Base-by-base conservation (phyloP, 1,139 yeast genomes). In the Protomyces arabidopsidicola region DNA sequence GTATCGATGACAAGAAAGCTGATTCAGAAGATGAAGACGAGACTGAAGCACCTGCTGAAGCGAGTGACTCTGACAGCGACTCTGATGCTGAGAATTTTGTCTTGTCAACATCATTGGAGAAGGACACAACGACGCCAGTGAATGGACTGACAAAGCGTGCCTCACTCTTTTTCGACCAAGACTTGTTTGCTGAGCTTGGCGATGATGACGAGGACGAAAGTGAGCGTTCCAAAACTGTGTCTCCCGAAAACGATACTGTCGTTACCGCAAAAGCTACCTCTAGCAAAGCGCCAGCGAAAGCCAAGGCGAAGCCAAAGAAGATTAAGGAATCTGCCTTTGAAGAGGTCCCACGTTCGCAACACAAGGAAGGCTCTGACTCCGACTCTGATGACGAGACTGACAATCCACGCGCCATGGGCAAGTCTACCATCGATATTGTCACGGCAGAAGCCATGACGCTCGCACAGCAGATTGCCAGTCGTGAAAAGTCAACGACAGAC, bases 371-470 rank as follows among this genome's bases (percentile, higher is more conserved):
- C 3, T 60, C 64, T 4, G 72, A 70, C 27, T 66, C 67, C 2
- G 70, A 66, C 22, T 68, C 67, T 16, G 72, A 79, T 60, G 83
- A 82, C 45, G 81, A 79, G 45, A 83, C 81, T 45, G 78, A 78
- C 10, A 82, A 79, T 55, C 82, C 81, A 60, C 81, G 39, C 12
- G 52, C 62, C 24, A 53, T 45, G 72, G 75, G 61, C 71, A 77
- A 66, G 71, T 77, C 63, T 67, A 86, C 83, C 67, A 84, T 90
- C 54, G 96, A 90, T 68, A 79, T 91, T 68, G 95, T 95, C 27
- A 90, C 97, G 1, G 96, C 88, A 0, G 96, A 90, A 75, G 97
- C 97, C 4, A 95, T 95, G 98, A 93, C 98, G 0, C 79, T 93
- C 71, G 98, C 98, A 0, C 99, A 95, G 73, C 91, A 93, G 75